phyloP scores from a whole-genome alignment of 1,139 yeast species.

The Saccharomyces hybrid region DNA sequence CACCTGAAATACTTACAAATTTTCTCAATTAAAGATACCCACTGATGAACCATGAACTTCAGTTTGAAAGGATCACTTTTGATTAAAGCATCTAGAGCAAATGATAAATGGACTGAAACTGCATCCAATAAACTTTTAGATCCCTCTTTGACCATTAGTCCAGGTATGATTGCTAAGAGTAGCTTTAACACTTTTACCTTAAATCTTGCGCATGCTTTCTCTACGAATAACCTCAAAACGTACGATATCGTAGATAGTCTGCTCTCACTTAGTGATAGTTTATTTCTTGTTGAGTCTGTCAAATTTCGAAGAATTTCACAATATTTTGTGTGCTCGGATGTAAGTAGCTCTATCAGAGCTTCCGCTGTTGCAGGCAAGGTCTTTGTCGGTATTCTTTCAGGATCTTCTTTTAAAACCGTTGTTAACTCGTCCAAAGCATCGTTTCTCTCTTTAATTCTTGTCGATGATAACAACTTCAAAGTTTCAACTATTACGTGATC shows the following conservation, averaged over 20 bases:
- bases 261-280: conserved; percentile 32
- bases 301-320: conserved; percentile 16
- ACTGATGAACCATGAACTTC: conserved; percentile 22
- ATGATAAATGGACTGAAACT: conserved; percentile 21
- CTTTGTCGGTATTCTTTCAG: conserved; percentile 20
- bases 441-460: conserved; percentile 47
- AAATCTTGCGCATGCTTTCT: conserved; percentile 19
- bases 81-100: conserved; percentile 17
- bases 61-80: conserved; percentile 19
- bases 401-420: conserved; percentile 20
- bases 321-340: conserved; percentile 38
- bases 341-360: conserved; percentile 38
- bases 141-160: conserved; percentile 14
- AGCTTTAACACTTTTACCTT: conserved; percentile 22
- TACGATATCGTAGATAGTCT: conserved; percentile 41
- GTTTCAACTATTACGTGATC: conserved; percentile 14
- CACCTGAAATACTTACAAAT: conserved; percentile 10
- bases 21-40: conserved; percentile 18
- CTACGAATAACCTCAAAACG: conserved; percentile 27
- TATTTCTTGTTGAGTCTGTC: conserved; percentile 13
- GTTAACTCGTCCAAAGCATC: conserved; percentile 43
- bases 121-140: conserved; percentile 15
- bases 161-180: conserved; percentile 21
- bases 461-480: conserved; percentile 35
- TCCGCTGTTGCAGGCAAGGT: conserved; percentile 30